Evolutionary conservation across 2,329 filamentous ascomycete species (phyloP), one percentile per base, ranked within the genome.

Genomic region (Penicillium italicum): DNA sequence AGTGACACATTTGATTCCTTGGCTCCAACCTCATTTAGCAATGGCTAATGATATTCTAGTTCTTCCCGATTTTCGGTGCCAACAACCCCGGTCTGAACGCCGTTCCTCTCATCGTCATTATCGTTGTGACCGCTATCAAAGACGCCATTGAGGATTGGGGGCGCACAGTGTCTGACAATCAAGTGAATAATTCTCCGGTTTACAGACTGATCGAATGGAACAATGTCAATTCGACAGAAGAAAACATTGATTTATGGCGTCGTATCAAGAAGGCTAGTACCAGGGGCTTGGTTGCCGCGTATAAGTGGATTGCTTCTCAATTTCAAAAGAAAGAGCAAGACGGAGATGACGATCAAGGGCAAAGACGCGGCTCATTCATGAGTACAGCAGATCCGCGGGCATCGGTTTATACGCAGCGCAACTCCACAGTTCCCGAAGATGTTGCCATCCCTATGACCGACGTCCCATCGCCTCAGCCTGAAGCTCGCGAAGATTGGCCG

Each of bases 81-180:
- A 83, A 85, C 31, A 96, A 97, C 69, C 93, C 94, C 18, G 94
- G 89, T 38, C 80, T 99, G 40, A 93, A 91, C 69, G 86, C 93
- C 5, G 91, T 94, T 22, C 94, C 94, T 50, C 79, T 99, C 62
- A 97, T 99, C 64, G 87, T 96, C 68, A 97, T 99, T 74, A 81
- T 99, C 51, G 77, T 83, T 58, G 84, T 97, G 51, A 99, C 94
- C 2, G 87, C 91, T 28, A 83, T 97, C 73, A 99, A 97, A 75
- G 94, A 99, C 72, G 94, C 87, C 18, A 87, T 97, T 61, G 94
- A 99, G 75, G 94, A 99, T 76, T 97, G 91, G 79, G 84, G 94
- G 65, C 83, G 94, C 75, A 97, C 93, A 0, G 80, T 91, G 40
- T 85, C 97, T 41, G 94, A 99, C 71, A 96, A 87, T 62, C 89